A percentile compares a stretch with the other conserved stretches of the same genome.
Conservation (phyloP, 2,329 filamentous ascomycete genomes). For the Seiridium cupressi region DNA sequence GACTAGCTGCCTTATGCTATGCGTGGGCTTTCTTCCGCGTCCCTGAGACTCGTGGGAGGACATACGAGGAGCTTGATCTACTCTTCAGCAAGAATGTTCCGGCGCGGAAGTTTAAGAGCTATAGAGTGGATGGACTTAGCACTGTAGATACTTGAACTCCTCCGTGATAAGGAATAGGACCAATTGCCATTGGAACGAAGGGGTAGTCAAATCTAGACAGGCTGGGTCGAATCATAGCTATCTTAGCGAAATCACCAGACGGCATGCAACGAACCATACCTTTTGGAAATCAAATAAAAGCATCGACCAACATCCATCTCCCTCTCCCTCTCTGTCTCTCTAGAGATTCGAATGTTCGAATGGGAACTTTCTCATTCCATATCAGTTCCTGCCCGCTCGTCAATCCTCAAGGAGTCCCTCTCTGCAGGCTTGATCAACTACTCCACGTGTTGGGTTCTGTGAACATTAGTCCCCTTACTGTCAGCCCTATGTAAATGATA, state of each 20-base stretch:
- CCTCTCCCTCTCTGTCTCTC: slow-evolving; percentile 7
- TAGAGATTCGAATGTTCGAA: not conserved
- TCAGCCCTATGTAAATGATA: not conserved
- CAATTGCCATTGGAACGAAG: not conserved
- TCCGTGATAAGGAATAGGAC: not conserved
- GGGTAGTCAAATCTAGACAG: not conserved
- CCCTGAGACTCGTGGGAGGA: slow-evolving; percentile 28
- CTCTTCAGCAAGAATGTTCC: slow-evolving; percentile 23
- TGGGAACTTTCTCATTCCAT: not conserved
- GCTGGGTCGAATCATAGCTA: not conserved
- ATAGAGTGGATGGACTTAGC: slow-evolving; percentile 19
- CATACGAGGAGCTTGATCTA: slow-evolving; percentile 30
- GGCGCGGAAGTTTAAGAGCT: slow-evolving; percentile 28
- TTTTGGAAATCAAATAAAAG: not conserved
- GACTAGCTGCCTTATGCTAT: slow-evolving; percentile 32
- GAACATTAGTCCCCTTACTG: not conserved
- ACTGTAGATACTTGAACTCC: not conserved
- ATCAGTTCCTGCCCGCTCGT: slow-evolving; percentile 7
- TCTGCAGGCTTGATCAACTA: slow-evolving; percentile 14
- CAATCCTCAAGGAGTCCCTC: slow-evolving; percentile 13
- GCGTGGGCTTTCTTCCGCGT: slow-evolving; percentile 34
- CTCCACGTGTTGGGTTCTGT: slow-evolving; percentile 8
- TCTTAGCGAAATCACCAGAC: no score
- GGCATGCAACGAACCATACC: no score
- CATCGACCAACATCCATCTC: not conserved